phyloP scores from a whole-genome alignment of 495 filamentous ascomycete species.

The Stereocaulon alpinum region DNA sequence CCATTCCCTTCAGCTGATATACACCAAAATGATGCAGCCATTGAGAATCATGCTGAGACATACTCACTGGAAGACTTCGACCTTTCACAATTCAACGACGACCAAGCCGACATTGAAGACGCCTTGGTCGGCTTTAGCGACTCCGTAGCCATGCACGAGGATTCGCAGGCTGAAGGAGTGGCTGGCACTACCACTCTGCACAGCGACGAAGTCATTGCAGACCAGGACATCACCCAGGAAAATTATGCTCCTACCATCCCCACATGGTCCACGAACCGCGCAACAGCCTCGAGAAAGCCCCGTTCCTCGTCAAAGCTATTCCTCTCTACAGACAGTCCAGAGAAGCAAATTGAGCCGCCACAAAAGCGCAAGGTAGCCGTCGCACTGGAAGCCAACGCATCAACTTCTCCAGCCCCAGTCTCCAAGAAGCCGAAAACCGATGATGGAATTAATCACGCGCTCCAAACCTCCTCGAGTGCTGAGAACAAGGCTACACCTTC shows the following conservation, averaged over 20 bases:
- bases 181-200: background rate
- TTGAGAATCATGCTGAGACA: background rate
- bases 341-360: slow-evolving; percentile 11
- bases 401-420: background rate
- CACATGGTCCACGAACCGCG: background rate
- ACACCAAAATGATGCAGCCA: background rate
- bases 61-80: background rate
- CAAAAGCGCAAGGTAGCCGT: slow-evolving; percentile 10
- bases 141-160: slow-evolving; percentile 10
- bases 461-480: slow-evolving; percentile 1
- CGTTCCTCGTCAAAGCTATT: slow-evolving; percentile 5
- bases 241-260: background rate
- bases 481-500: slow-evolving; percentile 8
- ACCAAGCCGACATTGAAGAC: slow-evolving; percentile 13
- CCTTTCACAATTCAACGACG: background rate
- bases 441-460: background rate
- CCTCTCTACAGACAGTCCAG: slow-evolving; percentile 14
- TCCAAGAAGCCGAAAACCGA: slow-evolving; percentile 3
- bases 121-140: slow-evolving; percentile 17
- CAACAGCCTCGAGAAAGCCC: background rate
- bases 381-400: slow-evolving; percentile 5
- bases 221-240: background rate
- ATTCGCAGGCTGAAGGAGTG: background rate
- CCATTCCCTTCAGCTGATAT: slow-evolving; percentile 2
- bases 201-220: background rate